Conservation (phyloP, 116 monocot species). For the Cymodocea nodosa region DNA sequence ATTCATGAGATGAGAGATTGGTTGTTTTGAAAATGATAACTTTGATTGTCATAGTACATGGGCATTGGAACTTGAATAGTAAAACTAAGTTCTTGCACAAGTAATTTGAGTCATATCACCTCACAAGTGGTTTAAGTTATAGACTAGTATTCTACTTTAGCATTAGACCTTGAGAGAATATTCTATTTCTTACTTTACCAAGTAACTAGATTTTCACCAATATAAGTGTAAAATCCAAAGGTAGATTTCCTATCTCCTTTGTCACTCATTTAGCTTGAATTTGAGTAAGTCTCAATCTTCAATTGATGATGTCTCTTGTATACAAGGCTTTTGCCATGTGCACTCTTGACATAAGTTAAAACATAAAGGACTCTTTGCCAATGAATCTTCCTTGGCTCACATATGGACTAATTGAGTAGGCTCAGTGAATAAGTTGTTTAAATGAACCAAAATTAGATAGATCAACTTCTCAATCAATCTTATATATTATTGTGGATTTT, state of each 20-base stretch:
- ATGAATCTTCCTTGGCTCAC: not conserved
- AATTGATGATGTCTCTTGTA: not conserved
- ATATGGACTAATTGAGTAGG: not conserved
- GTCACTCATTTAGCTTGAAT: not conserved
- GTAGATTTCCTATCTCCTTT: not conserved
- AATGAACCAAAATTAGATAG: no score
- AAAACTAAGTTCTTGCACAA: not conserved
- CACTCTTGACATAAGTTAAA: not conserved
- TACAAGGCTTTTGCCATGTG: not conserved
- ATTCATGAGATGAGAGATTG: not conserved
- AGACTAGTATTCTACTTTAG: not conserved
- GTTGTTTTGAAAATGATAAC: not conserved
- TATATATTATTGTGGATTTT: no score
- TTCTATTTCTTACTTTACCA: slow-evolving; percentile 2
- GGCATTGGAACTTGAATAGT: not conserved
- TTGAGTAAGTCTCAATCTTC: not conserved
- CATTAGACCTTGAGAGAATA: not conserved
- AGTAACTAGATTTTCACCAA: not conserved
- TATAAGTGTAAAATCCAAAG: not conserved
- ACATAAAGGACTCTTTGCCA: not conserved
- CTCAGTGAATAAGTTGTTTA: not conserved
- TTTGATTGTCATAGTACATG: not conserved
- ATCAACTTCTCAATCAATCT: no score
- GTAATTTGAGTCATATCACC: not conserved
- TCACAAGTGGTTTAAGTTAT: not conserved